These are phyloP conservation scores for Epichloe baconii DNA, from an alignment of 2,329 filamentous ascomycete species.

Conservation along the genomic window DNA sequence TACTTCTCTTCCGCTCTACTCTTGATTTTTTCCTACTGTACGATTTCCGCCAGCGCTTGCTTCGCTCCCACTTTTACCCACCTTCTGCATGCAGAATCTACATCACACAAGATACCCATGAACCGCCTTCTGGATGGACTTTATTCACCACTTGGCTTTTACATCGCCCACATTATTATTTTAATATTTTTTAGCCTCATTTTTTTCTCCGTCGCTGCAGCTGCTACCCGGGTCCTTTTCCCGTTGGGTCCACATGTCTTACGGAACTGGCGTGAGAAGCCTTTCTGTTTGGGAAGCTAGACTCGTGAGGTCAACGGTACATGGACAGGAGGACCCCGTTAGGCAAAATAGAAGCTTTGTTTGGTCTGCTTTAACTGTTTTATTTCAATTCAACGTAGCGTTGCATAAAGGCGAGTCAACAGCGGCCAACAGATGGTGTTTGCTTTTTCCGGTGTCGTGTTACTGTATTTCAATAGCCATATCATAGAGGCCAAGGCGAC, in stretches of 20 bases:
- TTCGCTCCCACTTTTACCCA: background rate
- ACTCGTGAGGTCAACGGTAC: background rate
- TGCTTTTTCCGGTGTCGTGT: background rate
- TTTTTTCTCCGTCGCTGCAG: background rate
- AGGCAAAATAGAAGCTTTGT: background rate
- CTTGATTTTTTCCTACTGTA: background rate
- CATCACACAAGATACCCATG: slow-evolving; percentile 13
- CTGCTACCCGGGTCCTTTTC: background rate
- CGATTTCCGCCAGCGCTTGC: background rate
- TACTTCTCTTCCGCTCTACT: background rate
- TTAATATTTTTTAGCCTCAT: background rate
- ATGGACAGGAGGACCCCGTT: background rate
- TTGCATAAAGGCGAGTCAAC: background rate
- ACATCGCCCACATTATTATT: background rate
- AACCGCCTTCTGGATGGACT: background rate
- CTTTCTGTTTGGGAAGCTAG: background rate
- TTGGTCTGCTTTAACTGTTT: background rate
- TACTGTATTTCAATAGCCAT: background rate
- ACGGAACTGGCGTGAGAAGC: background rate
- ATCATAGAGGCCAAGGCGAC: slow-evolving; percentile 2
- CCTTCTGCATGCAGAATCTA: slow-evolving; percentile 6
- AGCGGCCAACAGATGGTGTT: background rate
- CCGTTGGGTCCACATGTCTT: background rate
- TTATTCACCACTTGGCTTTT: background rate
- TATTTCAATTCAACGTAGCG: background rate